Evolutionary conservation across 176 grass and related monocot genomes (phyloP).

Genomic region (Aegilops longissima): DNA sequence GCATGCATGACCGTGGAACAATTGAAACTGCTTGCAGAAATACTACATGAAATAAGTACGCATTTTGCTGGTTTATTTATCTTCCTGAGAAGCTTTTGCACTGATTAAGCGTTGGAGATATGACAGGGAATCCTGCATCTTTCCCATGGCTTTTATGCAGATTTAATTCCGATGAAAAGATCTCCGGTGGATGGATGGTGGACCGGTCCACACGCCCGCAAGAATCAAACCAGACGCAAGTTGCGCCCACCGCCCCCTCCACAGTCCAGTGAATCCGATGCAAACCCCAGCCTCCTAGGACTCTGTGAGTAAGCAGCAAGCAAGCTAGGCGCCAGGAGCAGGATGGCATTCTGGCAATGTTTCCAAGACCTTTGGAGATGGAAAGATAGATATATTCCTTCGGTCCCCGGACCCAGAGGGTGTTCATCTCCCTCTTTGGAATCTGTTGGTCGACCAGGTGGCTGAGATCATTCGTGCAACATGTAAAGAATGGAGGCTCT

Average conservation of each 20-base stretch:
- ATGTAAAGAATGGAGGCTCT: conserved; percentile 32
- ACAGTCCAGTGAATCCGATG: conserved; percentile 12
- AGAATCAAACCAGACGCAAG: conserved; percentile 26
- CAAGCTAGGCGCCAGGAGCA: conserved; percentile 14
- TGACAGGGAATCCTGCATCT: conserved; percentile 49
- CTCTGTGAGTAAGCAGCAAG: conserved; percentile 18
- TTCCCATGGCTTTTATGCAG: conserved; percentile 17
- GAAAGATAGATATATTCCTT: conserved; percentile 48
- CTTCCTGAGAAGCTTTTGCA: conserved; percentile 23
- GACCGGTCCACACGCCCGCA: background rate
- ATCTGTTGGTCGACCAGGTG: background rate
- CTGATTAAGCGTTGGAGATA: conserved; percentile 22
- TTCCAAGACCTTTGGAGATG: conserved; percentile 52
- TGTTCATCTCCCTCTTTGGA: conserved; percentile 21
- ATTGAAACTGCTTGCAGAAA: background rate
- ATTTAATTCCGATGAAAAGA: conserved; percentile 44
- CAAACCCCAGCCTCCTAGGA: conserved; percentile 6
- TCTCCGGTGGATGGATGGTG: conserved; percentile 12
- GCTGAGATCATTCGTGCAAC: background rate
- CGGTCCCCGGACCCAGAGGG: background rate
- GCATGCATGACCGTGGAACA: too few relatives aligned
- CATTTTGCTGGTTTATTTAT: conserved; percentile 14
- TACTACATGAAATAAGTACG: conserved; percentile 10
- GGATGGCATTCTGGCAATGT: conserved; percentile 24
- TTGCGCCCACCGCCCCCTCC: conserved; percentile 24